Percentiles rank a stretch among this genome's conserved stretches.
Evolutionary conservation across 2,329 filamentous ascomycete species (phyloP).

Genomic region (Pseudohalonectria lignicola): DNA sequence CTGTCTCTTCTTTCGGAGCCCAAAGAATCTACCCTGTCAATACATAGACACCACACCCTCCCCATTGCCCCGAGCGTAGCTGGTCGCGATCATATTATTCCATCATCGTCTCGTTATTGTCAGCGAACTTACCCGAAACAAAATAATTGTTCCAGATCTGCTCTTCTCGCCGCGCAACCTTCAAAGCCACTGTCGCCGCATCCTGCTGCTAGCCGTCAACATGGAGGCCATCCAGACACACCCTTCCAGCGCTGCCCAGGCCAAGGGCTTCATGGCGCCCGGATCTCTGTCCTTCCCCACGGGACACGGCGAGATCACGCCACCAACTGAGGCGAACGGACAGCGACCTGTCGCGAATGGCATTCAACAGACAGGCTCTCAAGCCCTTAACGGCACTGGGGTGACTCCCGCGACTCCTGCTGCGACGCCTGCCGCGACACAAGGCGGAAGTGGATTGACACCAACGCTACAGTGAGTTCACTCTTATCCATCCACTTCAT

Average conservation of each 20-base stretch:
- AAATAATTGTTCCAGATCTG: too few relatives aligned
- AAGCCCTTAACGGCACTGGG: constrained; percentile 58
- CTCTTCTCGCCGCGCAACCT: too few relatives aligned
- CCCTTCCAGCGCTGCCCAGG: constrained; percentile 82
- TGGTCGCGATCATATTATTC: too few relatives aligned
- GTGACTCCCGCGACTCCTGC: constrained; percentile 84
- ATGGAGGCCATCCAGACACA: constrained; percentile 92
- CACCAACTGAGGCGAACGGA: constrained; percentile 52
- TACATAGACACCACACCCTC: too few relatives aligned
- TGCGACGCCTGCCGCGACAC: constrained; percentile 75
- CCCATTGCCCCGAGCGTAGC: too few relatives aligned
- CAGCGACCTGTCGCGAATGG: constrained; percentile 33
- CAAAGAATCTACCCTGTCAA: too few relatives aligned
- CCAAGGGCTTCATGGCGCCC: constrained; percentile 88
- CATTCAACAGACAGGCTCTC: constrained; percentile 43
- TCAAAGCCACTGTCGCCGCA: constrained; percentile 10
- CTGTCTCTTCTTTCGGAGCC: too few relatives aligned
- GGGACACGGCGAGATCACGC: constrained; percentile 71
- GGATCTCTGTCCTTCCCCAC: constrained; percentile 88
- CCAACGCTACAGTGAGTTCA: constrained; percentile 91
- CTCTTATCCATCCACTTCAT: not conserved
- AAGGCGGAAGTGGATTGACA: constrained; percentile 79
- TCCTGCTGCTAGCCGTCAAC: too few relatives aligned
- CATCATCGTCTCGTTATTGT: too few relatives aligned
- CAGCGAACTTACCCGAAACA: too few relatives aligned